A percentile compares a stretch with the other conserved stretches of the same genome.
Evolutionary conservation across 176 grass and related monocot genomes (phyloP).

Genomic region (Ampelocalamus luodianensis): DNA sequence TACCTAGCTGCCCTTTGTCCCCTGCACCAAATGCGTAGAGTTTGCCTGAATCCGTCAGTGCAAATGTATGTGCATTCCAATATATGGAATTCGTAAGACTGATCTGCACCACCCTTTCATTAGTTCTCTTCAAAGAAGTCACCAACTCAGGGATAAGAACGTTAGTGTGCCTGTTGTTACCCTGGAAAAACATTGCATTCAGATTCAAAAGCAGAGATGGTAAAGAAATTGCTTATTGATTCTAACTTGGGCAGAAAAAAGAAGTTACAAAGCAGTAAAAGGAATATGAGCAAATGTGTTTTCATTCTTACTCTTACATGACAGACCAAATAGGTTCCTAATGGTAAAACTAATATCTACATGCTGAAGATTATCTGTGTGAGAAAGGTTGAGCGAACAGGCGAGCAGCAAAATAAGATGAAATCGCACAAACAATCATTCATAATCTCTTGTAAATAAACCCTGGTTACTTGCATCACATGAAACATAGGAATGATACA

Average conservation of each 20-base stretch:
- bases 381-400: background rate
- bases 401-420: background rate
- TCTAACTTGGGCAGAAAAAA: background rate
- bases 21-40: conserved; percentile 81
- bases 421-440: background rate
- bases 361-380: background rate
- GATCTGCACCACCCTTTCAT: conserved; percentile 76
- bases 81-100: conserved; percentile 91
- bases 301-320: background rate
- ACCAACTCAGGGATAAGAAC: conserved; percentile 80
- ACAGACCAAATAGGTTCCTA: background rate
- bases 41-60: conserved; percentile 78
- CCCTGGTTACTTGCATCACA: background rate
- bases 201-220: background rate
- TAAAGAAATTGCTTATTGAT: background rate
- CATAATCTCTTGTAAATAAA: background rate
- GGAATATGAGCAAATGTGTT: background rate
- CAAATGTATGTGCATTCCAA: conserved; percentile 95
- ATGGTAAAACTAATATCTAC: background rate
- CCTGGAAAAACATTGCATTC: conserved; percentile 55
- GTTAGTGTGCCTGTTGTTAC: conserved; percentile 71
- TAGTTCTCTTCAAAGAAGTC: conserved; percentile 76
- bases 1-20: conserved; percentile 86
- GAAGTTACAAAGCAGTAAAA: background rate
- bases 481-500: background rate